These are phyloP conservation scores for Xerocomus amazonicus DNA, from an alignment of 1,284 basidiomycete species.

Conservation along the genomic window DNA sequence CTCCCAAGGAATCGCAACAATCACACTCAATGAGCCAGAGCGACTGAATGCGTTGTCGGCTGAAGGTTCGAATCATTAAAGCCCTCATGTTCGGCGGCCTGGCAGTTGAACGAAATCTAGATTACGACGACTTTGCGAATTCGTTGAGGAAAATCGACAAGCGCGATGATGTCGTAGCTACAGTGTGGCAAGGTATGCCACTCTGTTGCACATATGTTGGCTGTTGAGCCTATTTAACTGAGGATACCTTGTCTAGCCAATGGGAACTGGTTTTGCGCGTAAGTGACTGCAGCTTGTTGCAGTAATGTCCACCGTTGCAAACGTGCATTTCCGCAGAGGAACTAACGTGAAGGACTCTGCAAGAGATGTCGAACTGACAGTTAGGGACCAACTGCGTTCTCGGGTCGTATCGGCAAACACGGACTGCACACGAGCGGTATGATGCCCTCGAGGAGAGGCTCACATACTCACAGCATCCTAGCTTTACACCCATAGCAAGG, in stretches of 20 bases:
- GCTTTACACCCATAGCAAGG: conserved; percentile 64
- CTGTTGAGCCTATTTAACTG: background rate
- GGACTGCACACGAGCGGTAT: conserved; percentile 60
- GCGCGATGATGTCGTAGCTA: conserved; percentile 59
- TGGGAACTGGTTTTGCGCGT: conserved; percentile 73
- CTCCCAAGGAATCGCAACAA: conserved; percentile 59
- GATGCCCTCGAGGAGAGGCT: conserved; percentile 12
- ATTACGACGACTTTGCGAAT: conserved; percentile 60
- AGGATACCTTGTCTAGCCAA: conserved; percentile 40
- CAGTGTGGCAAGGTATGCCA: conserved; percentile 64
- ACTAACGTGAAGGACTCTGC: conserved; percentile 45
- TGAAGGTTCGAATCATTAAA: conserved; percentile 41
- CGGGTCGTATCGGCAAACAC: conserved; percentile 49
- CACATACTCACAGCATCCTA: conserved; percentile 24
- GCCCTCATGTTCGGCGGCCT: background rate
- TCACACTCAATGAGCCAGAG: conserved; percentile 60
- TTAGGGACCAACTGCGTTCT: conserved; percentile 44
- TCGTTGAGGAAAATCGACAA: conserved; percentile 55
- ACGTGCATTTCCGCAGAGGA: conserved; percentile 36
- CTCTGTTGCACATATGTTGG: background rate
- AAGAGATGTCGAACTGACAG: conserved; percentile 19
- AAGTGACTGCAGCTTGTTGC: conserved; percentile 24
- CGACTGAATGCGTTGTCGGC: conserved; percentile 58
- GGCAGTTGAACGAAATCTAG: conserved; percentile 31
- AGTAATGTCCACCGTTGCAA: background rate